Evolutionary conservation across 495 filamentous ascomycete species (phyloP), one percentile per base, ranked within the genome.

Genomic region (Penicillium diatomitis): DNA sequence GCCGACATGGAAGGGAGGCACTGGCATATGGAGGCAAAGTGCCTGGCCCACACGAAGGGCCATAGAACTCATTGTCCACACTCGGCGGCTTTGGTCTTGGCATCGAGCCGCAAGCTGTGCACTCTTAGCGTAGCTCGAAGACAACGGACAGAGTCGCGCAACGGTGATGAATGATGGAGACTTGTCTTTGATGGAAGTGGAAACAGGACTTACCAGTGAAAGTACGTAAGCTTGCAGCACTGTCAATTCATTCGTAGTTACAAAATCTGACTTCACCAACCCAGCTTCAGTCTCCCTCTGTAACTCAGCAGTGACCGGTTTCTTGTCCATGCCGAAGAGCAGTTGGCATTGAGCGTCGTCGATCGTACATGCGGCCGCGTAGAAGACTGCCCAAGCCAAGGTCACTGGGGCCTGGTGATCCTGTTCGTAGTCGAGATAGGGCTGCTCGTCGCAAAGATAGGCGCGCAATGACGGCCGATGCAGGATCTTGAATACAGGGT

Each of bases 11-110:
- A 70, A 70, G 10, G 68, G 62, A 4, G 68, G 65, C 3, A 61
- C 53, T 5, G 56, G 32, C 20, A 65, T 68, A 48, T 89, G 82
- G 28, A 88, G 73, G 20, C 77, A 83, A 27, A 87, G 64, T 7
- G 81, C 76, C 57, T 87, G 83, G 2, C 77, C 83, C 28, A 86
- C 78, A 42, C 85, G 76, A 4, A 87, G 75, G 0, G 78, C 81
- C 39, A 89, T 76, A 20, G 81, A 79, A 2, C 83, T 75, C 56
- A 87, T 70, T 41, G 76, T 80, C 76, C 77, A 80, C n/a, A 65
- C 57, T 42, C 66, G 60, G 46, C 66, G 59, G 47, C 57, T 64
- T 49, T 64, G 62, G 33, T 68, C 59, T 67, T 76, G 55, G 45
- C 63, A 51, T 53, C 67, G 55, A n/a, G 67, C 57, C 3, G 75